Evolutionary conservation across 257 asterid species (phyloP).

Genomic region (Capsicum baccatum): DNA sequence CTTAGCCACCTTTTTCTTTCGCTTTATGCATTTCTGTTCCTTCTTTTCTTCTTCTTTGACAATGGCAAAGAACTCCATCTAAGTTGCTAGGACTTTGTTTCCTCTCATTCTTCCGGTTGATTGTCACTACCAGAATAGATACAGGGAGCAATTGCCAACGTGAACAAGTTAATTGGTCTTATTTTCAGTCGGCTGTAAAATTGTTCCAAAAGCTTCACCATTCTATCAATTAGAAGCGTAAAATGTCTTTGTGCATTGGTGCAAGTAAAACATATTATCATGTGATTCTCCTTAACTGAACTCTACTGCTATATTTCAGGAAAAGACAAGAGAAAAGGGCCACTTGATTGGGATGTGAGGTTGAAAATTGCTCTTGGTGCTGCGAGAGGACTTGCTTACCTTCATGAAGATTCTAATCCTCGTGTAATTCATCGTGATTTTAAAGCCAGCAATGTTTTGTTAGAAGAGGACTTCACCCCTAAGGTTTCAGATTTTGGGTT

Average conservation of each 20-base stretch:
- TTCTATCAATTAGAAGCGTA: slow-evolving; percentile 25
- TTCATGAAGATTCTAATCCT: slow-evolving; percentile 98
- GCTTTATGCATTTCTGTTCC: background rate
- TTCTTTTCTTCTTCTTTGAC: slow-evolving; percentile 23
- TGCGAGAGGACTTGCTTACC: slow-evolving; percentile 96
- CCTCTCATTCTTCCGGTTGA: slow-evolving; percentile 8
- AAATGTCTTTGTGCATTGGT: slow-evolving; percentile 1
- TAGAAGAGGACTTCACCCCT: slow-evolving; percentile 90
- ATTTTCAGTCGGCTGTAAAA: background rate
- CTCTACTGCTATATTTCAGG: slow-evolving; percentile 57
- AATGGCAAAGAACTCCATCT: background rate
- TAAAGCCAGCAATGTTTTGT: slow-evolving; percentile 89
- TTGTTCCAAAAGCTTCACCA: slow-evolving; percentile 19
- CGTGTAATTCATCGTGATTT: slow-evolving; percentile 98
- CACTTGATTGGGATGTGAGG: slow-evolving; percentile 97
- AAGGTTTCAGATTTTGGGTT: slow-evolving; percentile 98
- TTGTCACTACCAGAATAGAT: slow-evolving; percentile 11
- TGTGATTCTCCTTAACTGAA: slow-evolving; percentile 20
- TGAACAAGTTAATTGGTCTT: slow-evolving; percentile 7
- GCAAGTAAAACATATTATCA: background rate
- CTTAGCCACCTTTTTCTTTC: background rate
- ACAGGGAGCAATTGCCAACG: background rate
- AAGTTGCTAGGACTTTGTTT: background rate
- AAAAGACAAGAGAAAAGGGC: slow-evolving; percentile 56
- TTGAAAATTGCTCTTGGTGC: slow-evolving; percentile 96